Base-by-base conservation (phyloP, 176 grass and related monocot genomes). In the Puya raimondii region DNA sequence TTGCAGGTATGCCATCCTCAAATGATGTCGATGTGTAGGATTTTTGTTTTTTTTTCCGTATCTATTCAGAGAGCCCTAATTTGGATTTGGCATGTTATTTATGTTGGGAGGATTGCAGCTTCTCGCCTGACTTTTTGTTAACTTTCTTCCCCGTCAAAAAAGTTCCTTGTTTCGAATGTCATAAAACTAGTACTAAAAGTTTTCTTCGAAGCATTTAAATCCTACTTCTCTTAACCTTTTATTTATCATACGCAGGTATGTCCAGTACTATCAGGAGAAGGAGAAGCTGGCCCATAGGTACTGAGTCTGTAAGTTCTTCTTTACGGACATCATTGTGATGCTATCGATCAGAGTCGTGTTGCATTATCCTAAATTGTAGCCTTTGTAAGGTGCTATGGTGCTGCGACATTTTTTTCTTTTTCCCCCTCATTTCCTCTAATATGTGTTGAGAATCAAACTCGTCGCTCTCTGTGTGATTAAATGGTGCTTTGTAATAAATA, bases 221-320 rank as follows among this genome's bases (percentile, higher is more conserved):
- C 15, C 47, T 54, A 51, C 42, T 29, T 69, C 10, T 25, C 14
- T 83, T 83, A 18, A 10, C 66, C 3, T 42, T 79, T 54, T 81
- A 18, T 65, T 79, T 27, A 79, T 14, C 25, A 13, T 25, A 58
- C 80, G 61, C 78, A 99, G 95, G 6, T 99, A 99, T 61, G 95
- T 82, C 0, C 86, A 86, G 82, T 89, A 84, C 70, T 99, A 93
- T 69, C 72, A 80, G 85, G 95, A 99, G 72, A 82, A 88, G 82
- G 95, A 99, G 80, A 99, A 99, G 78, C 69, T 93, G 27, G 74
- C 76, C 64, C 95, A 94, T 67, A 92, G 95, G 72, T 99, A 76
- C 82, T 99, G 50, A 87, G 73, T 2, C 17, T 1, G 58, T n/a
- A 70, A 11, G 53, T 16, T 16, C 11, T 54, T 61, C 16, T 48